Percentiles rank a stretch among this genome's conserved stretches.
Conservation (phyloP, 208 protist genomes). For the Blastocrithidia nonstop region DNA sequence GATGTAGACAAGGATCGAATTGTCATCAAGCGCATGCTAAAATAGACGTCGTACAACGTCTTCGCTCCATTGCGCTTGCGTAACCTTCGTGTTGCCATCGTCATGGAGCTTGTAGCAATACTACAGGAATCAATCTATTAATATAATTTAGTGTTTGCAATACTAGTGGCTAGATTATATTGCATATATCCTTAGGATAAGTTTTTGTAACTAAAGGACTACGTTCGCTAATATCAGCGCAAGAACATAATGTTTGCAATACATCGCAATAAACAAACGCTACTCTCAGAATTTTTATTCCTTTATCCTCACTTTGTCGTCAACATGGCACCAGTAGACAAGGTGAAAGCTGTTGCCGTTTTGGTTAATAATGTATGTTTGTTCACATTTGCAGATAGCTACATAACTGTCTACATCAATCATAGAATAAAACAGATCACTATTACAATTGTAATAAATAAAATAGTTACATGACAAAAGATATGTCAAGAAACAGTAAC, state of each 20-base stretch:
- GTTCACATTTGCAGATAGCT: constrained; percentile 63
- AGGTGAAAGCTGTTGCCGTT: constrained; percentile 53
- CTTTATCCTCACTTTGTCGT: constrained; percentile 43
- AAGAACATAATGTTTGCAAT: constrained; percentile 5
- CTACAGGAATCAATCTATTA: constrained; percentile 7
- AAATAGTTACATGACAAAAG: too few species aligned
- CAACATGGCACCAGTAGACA: constrained; percentile 26
- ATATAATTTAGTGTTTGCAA: constrained; percentile 10
- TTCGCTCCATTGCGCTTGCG: constrained; percentile 38
- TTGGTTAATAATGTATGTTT: constrained; percentile 68
- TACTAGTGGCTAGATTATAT: constrained; percentile 13
- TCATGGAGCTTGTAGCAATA: constrained; percentile 30
- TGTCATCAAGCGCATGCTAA: constrained; percentile 73
- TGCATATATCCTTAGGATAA: constrained; percentile 9
- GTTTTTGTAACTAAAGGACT: constrained; percentile 42
- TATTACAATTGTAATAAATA: too few species aligned
- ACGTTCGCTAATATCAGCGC: constrained; percentile 18
- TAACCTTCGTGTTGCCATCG: constrained; percentile 55
- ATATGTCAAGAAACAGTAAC: too few species aligned
- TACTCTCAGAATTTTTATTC: constrained; percentile 22
- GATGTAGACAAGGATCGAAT: constrained; percentile 57
- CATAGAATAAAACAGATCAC: too few species aligned
- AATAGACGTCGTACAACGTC: constrained; percentile 12
- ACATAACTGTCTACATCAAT: too few species aligned
- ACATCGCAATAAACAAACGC: constrained; percentile 2